Conservation (phyloP, 139 green algal species). For the Chlorella vulgaris region DNA sequence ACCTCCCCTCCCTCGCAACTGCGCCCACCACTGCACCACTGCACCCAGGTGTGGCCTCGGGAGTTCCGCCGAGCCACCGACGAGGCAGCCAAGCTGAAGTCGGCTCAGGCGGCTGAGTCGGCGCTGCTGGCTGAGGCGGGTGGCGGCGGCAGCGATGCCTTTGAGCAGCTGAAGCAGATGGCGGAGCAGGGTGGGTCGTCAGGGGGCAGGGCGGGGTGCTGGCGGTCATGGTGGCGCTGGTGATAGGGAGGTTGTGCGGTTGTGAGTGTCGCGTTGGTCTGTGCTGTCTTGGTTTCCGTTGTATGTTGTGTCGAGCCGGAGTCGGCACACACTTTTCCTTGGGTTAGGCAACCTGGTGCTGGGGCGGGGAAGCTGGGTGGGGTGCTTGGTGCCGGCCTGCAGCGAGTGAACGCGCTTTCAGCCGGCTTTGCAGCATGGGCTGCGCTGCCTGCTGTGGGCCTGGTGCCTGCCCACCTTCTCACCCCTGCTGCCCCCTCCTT, state of each 20-base stretch:
- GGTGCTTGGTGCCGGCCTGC: too few relatives aligned
- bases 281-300: too few relatives aligned
- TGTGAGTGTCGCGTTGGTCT: too few relatives aligned
- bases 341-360: too few relatives aligned
- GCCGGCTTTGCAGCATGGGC: too few relatives aligned
- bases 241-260: neutral
- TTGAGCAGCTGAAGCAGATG: conserved; percentile 82
- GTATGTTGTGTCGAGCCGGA: too few relatives aligned
- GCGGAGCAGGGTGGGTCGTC: neutral
- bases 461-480: neutral
- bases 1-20: too few relatives aligned
- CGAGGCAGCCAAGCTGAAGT: conserved; percentile 55
- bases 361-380: too few relatives aligned
- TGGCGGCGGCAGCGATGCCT: conserved; percentile 65
- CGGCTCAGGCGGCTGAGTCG: conserved; percentile 62
- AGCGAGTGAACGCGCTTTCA: too few relatives aligned
- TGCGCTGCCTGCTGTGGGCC: neutral
- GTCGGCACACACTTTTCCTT: too few relatives aligned
- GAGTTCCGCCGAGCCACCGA: conserved; percentile 75
- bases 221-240: neutral
- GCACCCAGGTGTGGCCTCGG: conserved; percentile 70
- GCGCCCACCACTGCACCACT: too few relatives aligned
- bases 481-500: neutral
- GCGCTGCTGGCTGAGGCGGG: conserved; percentile 40
- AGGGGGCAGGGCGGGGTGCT: neutral